Evolutionary conservation across 2,329 filamentous ascomycete species (phyloP).

Genomic region (Fusarium sp.): DNA sequence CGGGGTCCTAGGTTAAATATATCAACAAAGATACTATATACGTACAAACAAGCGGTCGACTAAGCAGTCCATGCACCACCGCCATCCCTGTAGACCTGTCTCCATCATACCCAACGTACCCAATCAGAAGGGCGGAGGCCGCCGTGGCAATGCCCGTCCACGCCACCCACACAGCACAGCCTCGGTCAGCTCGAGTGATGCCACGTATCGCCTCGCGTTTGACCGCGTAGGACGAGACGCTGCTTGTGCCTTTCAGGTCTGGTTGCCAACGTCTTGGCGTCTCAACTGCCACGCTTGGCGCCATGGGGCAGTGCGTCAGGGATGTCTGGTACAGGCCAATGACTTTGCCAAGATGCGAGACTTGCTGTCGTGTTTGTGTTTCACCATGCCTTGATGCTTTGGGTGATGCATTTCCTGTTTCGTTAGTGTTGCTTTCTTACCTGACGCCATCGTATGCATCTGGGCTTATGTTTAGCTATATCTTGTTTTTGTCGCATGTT

Average conservation of each 20-base stretch:
- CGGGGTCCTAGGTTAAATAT: not conserved
- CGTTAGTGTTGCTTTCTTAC: not conserved
- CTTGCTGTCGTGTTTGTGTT: not conserved
- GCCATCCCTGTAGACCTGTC: not conserved
- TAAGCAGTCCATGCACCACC: not conserved
- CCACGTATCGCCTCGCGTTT: not conserved
- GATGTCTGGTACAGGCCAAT: not conserved
- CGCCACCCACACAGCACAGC: not conserved
- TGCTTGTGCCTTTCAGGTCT: not conserved
- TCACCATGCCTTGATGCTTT: not conserved
- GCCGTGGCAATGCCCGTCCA: not conserved
- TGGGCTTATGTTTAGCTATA: not conserved
- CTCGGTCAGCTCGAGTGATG: not conserved
- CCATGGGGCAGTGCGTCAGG: not conserved
- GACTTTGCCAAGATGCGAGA: not conserved
- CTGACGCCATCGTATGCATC: not conserved
- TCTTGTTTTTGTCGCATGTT: not conserved
- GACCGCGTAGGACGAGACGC: slow-evolving; percentile 1
- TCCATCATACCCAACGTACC: not conserved
- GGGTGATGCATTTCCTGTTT: not conserved
- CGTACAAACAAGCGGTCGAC: not conserved
- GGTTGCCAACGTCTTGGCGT: slow-evolving; percentile 1
- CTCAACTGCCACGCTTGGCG: not conserved
- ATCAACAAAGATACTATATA: not conserved
- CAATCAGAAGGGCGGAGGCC: not conserved